These are phyloP conservation scores for Backusella circina DNA, from an alignment of 192 early-diverging fungal species.

Conservation along the genomic window DNA sequence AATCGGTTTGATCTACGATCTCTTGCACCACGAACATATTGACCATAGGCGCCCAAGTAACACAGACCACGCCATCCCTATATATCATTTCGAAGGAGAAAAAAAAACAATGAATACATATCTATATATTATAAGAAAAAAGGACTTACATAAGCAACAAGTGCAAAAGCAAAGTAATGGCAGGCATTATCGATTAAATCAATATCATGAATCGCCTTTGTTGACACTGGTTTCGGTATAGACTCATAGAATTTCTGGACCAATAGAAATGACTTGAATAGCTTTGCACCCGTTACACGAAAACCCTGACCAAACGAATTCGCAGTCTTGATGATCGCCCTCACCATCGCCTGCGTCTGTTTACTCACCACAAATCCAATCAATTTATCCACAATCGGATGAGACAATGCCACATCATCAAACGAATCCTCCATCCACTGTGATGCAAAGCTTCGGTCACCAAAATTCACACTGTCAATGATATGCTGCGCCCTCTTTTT, in stretches of 20 bases:
- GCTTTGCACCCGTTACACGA: constrained; percentile 48
- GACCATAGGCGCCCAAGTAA: constrained; percentile 30
- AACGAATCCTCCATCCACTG: constrained; percentile 36
- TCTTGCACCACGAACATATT: constrained; percentile 33
- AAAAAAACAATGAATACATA: background rate
- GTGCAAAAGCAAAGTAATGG: constrained; percentile 52
- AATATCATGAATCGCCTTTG: constrained; percentile 14
- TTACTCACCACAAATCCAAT: constrained; percentile 38
- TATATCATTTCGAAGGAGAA: background rate
- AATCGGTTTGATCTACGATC: constrained; percentile 62
- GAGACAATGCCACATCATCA: constrained; percentile 31
- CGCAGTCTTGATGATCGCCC: constrained; percentile 40
- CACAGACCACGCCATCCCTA: constrained; percentile 34
- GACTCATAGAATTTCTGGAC: constrained; percentile 51
- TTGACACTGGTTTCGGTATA: background rate
- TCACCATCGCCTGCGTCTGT: constrained; percentile 42
- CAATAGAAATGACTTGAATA: constrained; percentile 49
- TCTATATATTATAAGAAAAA: background rate
- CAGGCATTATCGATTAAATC: constrained; percentile 39
- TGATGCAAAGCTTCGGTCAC: constrained; percentile 27
- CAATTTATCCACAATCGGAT: constrained; percentile 27
- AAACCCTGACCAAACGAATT: constrained; percentile 57
- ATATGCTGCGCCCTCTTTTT: constrained; percentile 22
- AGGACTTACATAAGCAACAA: constrained; percentile 48
- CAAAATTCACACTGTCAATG: constrained; percentile 43